phyloP scores from a whole-genome alignment of 2,329 filamentous ascomycete species.

The Neonectria neomacrospora region DNA sequence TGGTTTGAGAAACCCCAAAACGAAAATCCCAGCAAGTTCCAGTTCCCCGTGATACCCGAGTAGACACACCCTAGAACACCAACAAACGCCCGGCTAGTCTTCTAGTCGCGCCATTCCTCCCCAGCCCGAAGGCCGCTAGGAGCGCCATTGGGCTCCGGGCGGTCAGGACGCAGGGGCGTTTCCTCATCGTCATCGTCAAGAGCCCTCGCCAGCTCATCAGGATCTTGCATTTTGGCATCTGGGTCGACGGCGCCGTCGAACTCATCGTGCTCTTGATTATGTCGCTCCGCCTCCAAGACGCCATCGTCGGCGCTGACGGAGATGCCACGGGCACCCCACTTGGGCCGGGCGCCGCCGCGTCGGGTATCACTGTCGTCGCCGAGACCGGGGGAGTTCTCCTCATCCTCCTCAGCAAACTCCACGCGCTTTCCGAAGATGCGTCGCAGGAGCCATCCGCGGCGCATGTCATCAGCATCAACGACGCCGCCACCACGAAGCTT shows the following conservation, averaged over 20 bases:
- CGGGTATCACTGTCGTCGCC: slow-evolving; percentile 49
- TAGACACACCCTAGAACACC: slow-evolving; percentile 15
- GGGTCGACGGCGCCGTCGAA: slow-evolving; percentile 63
- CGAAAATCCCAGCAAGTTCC: slow-evolving; percentile 15
- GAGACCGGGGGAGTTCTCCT: slow-evolving; percentile 66
- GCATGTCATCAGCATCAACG: slow-evolving; percentile 89
- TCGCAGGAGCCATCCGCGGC: slow-evolving; percentile 84
- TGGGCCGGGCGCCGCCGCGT: slow-evolving; percentile 55
- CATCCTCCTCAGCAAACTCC: slow-evolving; percentile 66
- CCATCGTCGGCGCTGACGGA: slow-evolving; percentile 74
- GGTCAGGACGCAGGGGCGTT: slow-evolving; percentile 47
- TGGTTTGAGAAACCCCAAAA: slow-evolving; percentile 25
- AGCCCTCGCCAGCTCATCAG: slow-evolving; percentile 71
- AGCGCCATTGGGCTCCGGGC: slow-evolving; percentile 41
- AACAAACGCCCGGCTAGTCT: slow-evolving; percentile 1
- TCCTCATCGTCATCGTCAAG: slow-evolving; percentile 66
- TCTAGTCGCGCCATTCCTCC: slow-evolving; percentile 59
- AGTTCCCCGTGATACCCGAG: slow-evolving; percentile 15
- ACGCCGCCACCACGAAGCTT: slow-evolving; percentile 89
- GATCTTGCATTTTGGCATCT: slow-evolving; percentile 74
- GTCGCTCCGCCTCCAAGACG: slow-evolving; percentile 62
- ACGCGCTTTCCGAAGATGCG: slow-evolving; percentile 75
- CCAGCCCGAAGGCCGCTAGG: slow-evolving; percentile 57
- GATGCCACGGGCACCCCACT: slow-evolving; percentile 73
- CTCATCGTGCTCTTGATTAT: slow-evolving; percentile 58